Conservation (phyloP, 1,139 yeast species). For the Pichia sp. region DNA sequence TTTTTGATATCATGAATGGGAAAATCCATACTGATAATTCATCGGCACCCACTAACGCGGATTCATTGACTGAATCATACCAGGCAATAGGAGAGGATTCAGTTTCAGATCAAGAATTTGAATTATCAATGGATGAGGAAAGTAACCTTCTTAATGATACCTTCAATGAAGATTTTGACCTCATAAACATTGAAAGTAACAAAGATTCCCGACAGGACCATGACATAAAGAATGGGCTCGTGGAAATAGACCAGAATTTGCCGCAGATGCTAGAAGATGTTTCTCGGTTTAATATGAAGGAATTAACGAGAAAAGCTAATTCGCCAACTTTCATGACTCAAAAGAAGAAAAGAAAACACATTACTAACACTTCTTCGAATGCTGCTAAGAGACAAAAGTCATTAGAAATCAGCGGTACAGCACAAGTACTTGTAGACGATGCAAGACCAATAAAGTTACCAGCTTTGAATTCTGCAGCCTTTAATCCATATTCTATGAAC, state of each 20-base stretch:
- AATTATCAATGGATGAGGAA: slow-evolving; percentile 9
- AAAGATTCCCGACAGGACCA: not conserved
- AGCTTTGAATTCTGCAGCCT: not conserved
- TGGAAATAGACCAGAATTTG: no score
- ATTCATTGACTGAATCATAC: not conserved
- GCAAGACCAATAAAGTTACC: not conserved
- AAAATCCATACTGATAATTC: slow-evolving; percentile 8
- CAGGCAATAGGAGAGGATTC: not conserved
- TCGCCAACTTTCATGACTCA: not conserved
- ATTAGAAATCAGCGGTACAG: not conserved
- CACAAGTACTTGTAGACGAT: not conserved
- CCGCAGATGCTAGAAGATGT: no score
- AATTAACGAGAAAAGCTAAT: not conserved
- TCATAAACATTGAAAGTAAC: not conserved
- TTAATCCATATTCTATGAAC: slow-evolving; percentile 12
- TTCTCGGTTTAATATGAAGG: not conserved
- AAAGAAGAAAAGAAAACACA: not conserved
- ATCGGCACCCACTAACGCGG: not conserved
- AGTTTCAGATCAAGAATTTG: slow-evolving; percentile 11
- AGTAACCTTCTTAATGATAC: not conserved
- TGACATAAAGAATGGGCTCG: no score
- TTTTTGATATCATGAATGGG: slow-evolving; percentile 22
- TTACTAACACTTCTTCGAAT: not conserved
- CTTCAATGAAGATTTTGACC: not conserved
- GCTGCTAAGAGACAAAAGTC: not conserved